A percentile compares a stretch with the other conserved stretches of the same genome.
Conservation (phyloP, 225 moss, liverwort and hornwort species). For the Rhytidiadelphus loreus region DNA sequence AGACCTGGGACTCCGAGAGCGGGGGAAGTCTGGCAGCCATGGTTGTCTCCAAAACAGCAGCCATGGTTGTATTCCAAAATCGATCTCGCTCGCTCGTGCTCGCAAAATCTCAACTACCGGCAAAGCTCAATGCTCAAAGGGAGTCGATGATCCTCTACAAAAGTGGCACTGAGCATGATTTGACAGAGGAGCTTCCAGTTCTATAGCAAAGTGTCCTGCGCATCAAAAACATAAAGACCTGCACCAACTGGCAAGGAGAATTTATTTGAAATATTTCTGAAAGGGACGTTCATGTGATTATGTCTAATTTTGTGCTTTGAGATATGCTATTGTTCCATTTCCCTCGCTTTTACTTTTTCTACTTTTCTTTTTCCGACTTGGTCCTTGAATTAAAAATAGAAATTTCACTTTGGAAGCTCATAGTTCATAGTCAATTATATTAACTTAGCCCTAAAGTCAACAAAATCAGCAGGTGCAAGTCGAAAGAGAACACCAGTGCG, state of each 20-base stretch:
- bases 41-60: background rate
- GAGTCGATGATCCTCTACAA: background rate
- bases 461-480: no score
- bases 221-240: background rate
- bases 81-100: background rate
- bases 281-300: background rate
- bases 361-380: background rate
- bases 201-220: background rate
- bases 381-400: background rate
- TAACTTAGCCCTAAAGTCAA: no score
- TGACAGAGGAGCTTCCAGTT: background rate
- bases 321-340: background rate
- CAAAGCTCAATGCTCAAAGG: no score
- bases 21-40: background rate
- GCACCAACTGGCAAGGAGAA: background rate
- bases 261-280: background rate
- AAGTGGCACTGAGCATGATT: background rate
- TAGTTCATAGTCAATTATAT: background rate
- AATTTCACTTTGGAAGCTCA: background rate
- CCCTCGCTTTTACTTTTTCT: background rate
- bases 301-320: background rate
- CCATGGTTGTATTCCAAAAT: background rate
- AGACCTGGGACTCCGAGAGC: background rate
- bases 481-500: no score
- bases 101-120: background rate